Evolutionary conservation across 441 rosid species (phyloP), one percentile per base, ranked within the genome.

Genomic region (Pelargonium cotyledonis): DNA sequence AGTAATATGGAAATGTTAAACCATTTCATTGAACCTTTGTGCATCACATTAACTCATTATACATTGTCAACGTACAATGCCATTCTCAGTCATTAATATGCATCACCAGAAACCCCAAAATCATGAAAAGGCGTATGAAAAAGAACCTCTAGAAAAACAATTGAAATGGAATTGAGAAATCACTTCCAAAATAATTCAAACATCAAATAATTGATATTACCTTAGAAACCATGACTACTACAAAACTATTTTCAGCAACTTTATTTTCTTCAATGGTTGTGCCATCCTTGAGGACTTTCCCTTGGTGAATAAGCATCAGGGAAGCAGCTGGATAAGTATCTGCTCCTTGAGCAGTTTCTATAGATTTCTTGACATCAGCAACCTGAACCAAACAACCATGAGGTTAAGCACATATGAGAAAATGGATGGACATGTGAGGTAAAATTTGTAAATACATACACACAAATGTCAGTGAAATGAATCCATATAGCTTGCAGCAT

Each of bases 231-330:
- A 91, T 89, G 65, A 86, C 73, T 23, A 89, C 96, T 62, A 89
- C 63, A 79, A 91, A 91, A 80, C 88, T 84, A 69, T 82, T 85
- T 80, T 88, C 94, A 15, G 76, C 80, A 74, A 91, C 90, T 64
- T 80, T 85, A 80, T 86, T 91, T 72, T 84, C 89, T 3, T 79
- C 93, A 75, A 89, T 64, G 14, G 97, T 84, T 12, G 90, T 83
- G 49, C 72, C 79, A 67, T 91, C 93, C 68, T 81, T 84, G 0
- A 89, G 85, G 68, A 91, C 90, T 76, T 91, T 89, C 31, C 97
- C 97, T 73, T 91, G 95, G 68, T 91, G 82, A 71, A 89, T 84
- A 9, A 91, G 88, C 92, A 88, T 86, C 83, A 80, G 97, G 40
- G 82, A 89, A 35, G 79, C 70, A 70, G 92, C 90, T 0, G 96